Evolutionary conservation across 2,329 filamentous ascomycete species (phyloP).

Genomic region (Elsinoe australis): DNA sequence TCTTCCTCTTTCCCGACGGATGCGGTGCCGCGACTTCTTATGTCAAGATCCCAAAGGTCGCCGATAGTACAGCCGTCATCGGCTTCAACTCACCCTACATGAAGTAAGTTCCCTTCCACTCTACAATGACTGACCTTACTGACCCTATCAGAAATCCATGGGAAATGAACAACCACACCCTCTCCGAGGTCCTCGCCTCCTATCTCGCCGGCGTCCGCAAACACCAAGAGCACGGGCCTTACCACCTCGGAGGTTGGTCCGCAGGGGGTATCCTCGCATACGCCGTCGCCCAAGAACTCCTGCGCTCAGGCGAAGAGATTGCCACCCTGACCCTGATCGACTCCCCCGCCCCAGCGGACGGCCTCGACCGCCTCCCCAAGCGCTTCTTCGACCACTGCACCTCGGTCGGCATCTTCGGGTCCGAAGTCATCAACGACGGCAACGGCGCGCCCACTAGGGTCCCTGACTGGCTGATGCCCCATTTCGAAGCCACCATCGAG

Average conservation of each 20-base stretch:
- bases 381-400: slow-evolving; percentile 45
- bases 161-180: slow-evolving; percentile 28
- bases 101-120: slow-evolving; percentile 18
- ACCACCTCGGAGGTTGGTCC: slow-evolving; percentile 32
- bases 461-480: slow-evolving; percentile 44
- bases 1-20: slow-evolving; percentile 45
- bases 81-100: slow-evolving; percentile 43
- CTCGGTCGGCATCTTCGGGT: slow-evolving; percentile 41
- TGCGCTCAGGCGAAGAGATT: slow-evolving; percentile 23
- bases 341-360: slow-evolving; percentile 25
- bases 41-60: slow-evolving; percentile 31
- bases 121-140: background rate
- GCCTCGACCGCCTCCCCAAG: slow-evolving; percentile 56
- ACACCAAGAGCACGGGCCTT: slow-evolving; percentile 26
- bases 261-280: slow-evolving; percentile 23
- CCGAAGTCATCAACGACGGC: slow-evolving; percentile 32
- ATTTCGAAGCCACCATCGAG: slow-evolving; percentile 45
- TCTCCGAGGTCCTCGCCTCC: slow-evolving; percentile 32
- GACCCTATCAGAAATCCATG: slow-evolving; percentile 24
- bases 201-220: slow-evolving; percentile 37
- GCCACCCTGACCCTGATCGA: slow-evolving; percentile 28
- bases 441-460: slow-evolving; percentile 21
- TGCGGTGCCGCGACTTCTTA: slow-evolving; percentile 37
- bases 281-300: slow-evolving; percentile 19
- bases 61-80: slow-evolving; percentile 42